Evolutionary conservation across 139 green algal genomes (phyloP).

Genomic region (Chlorokybus atmophyticus): DNA sequence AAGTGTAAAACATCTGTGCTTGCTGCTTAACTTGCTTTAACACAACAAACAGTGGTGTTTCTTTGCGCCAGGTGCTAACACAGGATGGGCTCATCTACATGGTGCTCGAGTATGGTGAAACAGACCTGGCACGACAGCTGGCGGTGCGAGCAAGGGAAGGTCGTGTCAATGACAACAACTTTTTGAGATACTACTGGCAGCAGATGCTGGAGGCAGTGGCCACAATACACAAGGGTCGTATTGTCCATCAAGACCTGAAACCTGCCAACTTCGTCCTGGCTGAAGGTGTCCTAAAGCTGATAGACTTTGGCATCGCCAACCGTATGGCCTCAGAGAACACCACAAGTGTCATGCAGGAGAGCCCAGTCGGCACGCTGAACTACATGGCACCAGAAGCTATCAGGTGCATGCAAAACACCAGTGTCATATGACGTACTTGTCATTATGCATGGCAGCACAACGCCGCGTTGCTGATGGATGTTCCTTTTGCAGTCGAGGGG

Average conservation of each 20-base stretch:
- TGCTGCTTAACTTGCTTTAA: too few species aligned
- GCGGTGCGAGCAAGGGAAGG: conserved; percentile 43
- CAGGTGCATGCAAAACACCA: too few species aligned
- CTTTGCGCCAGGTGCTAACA: conserved; percentile 45
- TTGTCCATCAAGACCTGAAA: conserved; percentile 94
- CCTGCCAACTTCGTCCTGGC: conserved; percentile 94
- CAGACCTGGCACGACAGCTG: conserved; percentile 82
- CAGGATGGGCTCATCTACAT: conserved; percentile 74
- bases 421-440: too few species aligned
- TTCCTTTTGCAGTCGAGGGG: too few species aligned
- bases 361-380: conserved; percentile 90
- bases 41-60: too few species aligned
- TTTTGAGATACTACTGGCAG: conserved; percentile 91
- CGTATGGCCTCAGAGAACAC: conserved; percentile 74
- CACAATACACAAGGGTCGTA: conserved; percentile 79
- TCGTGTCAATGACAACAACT: conserved; percentile 63
- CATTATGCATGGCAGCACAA: too few species aligned
- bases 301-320: conserved; percentile 97
- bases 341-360: conserved; percentile 81
- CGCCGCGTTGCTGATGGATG: too few species aligned
- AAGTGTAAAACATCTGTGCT: too few species aligned
- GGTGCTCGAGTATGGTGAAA: conserved; percentile 94
- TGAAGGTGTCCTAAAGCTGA: conserved; percentile 90
- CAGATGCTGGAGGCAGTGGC: conserved; percentile 93
- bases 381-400: conserved; percentile 98